Evolutionary conservation across 73 alveolate genomes (phyloP).

Genomic region (Uronychia binucleata): DNA sequence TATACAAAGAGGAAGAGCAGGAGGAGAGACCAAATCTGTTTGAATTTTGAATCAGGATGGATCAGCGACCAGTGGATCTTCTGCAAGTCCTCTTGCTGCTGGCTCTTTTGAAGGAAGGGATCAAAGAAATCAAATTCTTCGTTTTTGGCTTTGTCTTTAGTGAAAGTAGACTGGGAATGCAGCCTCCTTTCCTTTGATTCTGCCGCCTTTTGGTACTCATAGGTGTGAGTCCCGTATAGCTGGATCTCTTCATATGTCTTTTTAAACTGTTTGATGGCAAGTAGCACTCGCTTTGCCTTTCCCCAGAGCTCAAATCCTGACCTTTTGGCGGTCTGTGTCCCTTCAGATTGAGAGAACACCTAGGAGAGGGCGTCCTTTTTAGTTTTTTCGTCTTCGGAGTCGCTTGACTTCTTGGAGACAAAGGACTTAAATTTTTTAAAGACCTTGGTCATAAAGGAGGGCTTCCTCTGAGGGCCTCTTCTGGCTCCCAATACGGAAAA

Average conservation of each 20-base stretch:
- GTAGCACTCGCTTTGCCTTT: constrained; percentile 23
- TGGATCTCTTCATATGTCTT: constrained; percentile 13
- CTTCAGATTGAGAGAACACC: not conserved
- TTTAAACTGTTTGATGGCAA: constrained; percentile 30
- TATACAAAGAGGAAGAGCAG: constrained; percentile 52
- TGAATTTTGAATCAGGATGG: constrained; percentile 70
- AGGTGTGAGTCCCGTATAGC: constrained; percentile 49
- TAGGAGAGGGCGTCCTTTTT: not conserved
- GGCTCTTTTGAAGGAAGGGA: constrained; percentile 10
- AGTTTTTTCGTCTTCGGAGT: not conserved
- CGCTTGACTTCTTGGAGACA: not conserved
- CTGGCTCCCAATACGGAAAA: no score
- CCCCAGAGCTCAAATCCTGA: constrained; percentile 33
- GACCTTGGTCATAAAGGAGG: not conserved
- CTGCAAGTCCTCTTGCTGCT: constrained; percentile 17
- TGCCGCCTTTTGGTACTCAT: constrained; percentile 19
- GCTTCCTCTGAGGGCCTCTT: not conserved
- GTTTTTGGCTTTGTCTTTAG: not conserved
- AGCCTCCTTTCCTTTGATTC: not conserved
- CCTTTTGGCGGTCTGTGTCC: not conserved
- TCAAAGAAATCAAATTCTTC: not conserved
- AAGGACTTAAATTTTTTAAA: not conserved
- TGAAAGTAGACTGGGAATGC: not conserved
- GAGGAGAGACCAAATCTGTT: constrained; percentile 52
- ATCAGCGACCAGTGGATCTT: constrained; percentile 8